Evolutionary conservation across 2,329 filamentous ascomycete species (phyloP), one percentile per base, ranked within the genome.

Genomic region (Aureobasidium sp.): DNA sequence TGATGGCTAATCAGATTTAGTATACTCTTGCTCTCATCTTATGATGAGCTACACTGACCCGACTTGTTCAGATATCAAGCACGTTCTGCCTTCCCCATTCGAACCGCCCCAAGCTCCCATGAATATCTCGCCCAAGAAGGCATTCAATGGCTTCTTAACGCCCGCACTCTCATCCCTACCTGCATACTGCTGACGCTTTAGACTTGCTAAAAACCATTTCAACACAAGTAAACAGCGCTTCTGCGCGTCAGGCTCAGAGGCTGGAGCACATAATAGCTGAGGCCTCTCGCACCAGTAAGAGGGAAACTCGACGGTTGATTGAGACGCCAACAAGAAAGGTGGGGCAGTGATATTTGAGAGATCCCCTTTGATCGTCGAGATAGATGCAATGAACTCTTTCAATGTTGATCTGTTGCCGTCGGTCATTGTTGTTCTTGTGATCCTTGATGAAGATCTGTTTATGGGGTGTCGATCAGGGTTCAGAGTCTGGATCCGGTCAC

Each of bases 71-170:
- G 73, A 72, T 1, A 79, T 70, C 9, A 79, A 65, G 41, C 68
- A 71, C 2, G 76, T 78, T 58, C 74, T 72, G 20, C 76, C 74
- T 26, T 71, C 67, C 42, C 73, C 71, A 17, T 48, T 12, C 8
- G 17, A 6, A n/a, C 64, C 63, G n/a, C 10, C 70, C 71, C 70
- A 72, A 67, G 13, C 70, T 68, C 20, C 74, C 3, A 80, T 62
- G 65, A 80, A 81, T 0, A 80, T 59, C 61, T 81, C 78, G 0
- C 79, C 78, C 1, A 81, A 70, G 58, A 81, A 80, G 1, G 79
- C 77, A 64, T 81, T 81, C 52, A 82, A 67, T 0, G 80, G 79
- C 65, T 82, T 82, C 70, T 80, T 81, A 1, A 78, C 73, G 4
- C 77, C 77, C 15, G 77, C 73, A 27, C 67, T 69, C 37, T 75